phyloP scores from a whole-genome alignment of 306 rosid genomes.

The Astragalus glycyphyllos region DNA sequence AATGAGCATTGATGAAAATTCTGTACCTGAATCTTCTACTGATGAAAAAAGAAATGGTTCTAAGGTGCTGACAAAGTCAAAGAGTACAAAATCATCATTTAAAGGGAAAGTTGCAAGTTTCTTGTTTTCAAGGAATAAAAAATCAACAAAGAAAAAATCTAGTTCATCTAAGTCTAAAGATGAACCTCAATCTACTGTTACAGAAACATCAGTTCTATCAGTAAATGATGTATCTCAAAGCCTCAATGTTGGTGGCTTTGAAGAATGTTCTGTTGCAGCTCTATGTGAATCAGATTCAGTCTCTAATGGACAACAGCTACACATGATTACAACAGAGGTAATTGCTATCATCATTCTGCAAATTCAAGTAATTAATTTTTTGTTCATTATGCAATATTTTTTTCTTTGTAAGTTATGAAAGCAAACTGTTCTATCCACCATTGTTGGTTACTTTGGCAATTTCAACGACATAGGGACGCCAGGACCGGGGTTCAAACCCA shows the following conservation, averaged over 20 bases:
- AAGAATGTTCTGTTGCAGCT: constrained; percentile 57
- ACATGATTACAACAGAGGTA: constrained; percentile 72
- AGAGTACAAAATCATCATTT: constrained; percentile 71
- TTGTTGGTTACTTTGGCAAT: too few relatives aligned
- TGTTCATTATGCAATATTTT: constrained; percentile 10
- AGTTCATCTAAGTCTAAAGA: constrained; percentile 49
- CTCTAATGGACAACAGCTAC: constrained; percentile 52
- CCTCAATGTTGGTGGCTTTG: constrained; percentile 51
- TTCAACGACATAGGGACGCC: too few relatives aligned
- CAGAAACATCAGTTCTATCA: constrained; percentile 48
- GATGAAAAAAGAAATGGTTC: constrained; percentile 49
- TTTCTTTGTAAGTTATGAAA: background rate
- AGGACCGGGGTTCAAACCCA: too few relatives aligned
- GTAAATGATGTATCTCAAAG: constrained; percentile 52
- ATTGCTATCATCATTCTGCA: constrained; percentile 22
- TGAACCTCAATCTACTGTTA: constrained; percentile 47
- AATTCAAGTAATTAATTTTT: constrained; percentile 19
- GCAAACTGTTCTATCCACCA: too few relatives aligned
- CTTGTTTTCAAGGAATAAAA: constrained; percentile 83
- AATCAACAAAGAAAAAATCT: constrained; percentile 67
- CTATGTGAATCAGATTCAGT: constrained; percentile 51
- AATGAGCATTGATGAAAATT: constrained; percentile 43
- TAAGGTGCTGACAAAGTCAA: constrained; percentile 59
- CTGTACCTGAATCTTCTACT: constrained; percentile 65
- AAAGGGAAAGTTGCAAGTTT: constrained; percentile 90